phyloP scores from a whole-genome alignment of 352 stramenopile species.

The Pilasporangium apinafurcum region DNA sequence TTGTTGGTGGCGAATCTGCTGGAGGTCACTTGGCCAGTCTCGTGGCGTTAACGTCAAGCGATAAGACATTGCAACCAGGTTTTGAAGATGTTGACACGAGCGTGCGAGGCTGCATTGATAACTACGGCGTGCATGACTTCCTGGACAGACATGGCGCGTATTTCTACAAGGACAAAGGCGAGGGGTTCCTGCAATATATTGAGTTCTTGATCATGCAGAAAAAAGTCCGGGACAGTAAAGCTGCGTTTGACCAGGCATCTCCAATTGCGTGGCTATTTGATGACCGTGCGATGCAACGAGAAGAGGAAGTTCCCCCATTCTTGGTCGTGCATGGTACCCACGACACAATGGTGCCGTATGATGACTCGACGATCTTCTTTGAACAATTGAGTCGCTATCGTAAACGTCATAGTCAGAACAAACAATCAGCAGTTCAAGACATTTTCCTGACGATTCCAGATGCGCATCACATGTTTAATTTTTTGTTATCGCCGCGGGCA shows the following conservation, averaged over 20 bases:
- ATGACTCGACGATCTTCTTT: constrained; percentile 65
- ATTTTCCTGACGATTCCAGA: constrained; percentile 57
- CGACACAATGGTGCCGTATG: constrained; percentile 68
- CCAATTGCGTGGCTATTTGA: constrained; percentile 48
- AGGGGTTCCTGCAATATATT: constrained; percentile 59
- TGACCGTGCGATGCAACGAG: constrained; percentile 14
- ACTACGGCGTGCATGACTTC: constrained; percentile 75
- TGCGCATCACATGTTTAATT: constrained; percentile 73
- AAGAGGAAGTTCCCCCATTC: constrained; percentile 55
- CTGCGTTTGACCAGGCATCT: constrained; percentile 51
- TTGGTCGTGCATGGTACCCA: constrained; percentile 59
- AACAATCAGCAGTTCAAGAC: constrained; percentile 26
- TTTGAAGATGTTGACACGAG: constrained; percentile 79
- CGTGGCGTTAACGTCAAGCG: constrained; percentile 48
- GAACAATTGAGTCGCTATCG: constrained; percentile 20
- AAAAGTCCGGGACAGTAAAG: constrained; percentile 27
- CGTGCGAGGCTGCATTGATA: constrained; percentile 61
- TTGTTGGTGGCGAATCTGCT: constrained; percentile 61
- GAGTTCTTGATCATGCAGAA: constrained; percentile 71
- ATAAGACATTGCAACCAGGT: constrained; percentile 64
- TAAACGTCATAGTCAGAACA: constrained; percentile 1
- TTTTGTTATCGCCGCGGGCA: constrained; percentile 57
- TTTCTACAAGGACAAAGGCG: constrained; percentile 43
- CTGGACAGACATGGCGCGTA: constrained; percentile 63
- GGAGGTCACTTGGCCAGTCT: constrained; percentile 67